Conservation (phyloP, 179 eudicot genomes). For the Beta macrorhiza region DNA sequence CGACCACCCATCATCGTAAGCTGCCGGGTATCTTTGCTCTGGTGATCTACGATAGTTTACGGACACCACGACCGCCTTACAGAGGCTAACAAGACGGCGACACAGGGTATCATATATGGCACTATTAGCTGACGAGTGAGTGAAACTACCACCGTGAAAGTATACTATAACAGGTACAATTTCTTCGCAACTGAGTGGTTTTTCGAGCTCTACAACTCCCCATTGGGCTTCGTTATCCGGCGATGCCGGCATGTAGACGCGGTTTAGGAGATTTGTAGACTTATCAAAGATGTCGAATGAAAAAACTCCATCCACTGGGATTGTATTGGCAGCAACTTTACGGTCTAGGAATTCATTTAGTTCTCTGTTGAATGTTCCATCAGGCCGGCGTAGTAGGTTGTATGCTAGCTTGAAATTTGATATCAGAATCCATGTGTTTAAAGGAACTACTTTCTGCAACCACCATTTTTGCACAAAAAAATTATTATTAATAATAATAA, state of each 20-base stretch:
- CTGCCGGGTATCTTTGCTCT: constrained; percentile 45
- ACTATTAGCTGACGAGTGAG: constrained; percentile 47
- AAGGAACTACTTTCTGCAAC: constrained; percentile 79
- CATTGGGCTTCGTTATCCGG: constrained; percentile 35
- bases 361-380: constrained; percentile 85
- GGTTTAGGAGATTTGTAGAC: constrained; percentile 51
- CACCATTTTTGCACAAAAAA: background rate
- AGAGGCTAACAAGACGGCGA: constrained; percentile 38
- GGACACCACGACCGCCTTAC: constrained; percentile 48
- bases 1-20: constrained; percentile 72
- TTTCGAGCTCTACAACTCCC: constrained; percentile 44
- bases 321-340: constrained; percentile 65
- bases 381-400: constrained; percentile 74
- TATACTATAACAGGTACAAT: constrained; percentile 61
- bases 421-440: constrained; percentile 87
- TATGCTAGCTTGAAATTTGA: constrained; percentile 90
- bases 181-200: constrained; percentile 44
- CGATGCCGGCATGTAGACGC: constrained; percentile 56
- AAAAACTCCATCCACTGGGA: constrained; percentile 77
- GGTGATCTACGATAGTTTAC: constrained; percentile 51
- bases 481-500: background rate
- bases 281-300: constrained; percentile 74
- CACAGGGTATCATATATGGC: constrained; percentile 48
- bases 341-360: constrained; percentile 78
- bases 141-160: constrained; percentile 53